Conservation (phyloP, 1,284 basidiomycete species). For the Apiotrichum akiyoshidainum region DNA sequence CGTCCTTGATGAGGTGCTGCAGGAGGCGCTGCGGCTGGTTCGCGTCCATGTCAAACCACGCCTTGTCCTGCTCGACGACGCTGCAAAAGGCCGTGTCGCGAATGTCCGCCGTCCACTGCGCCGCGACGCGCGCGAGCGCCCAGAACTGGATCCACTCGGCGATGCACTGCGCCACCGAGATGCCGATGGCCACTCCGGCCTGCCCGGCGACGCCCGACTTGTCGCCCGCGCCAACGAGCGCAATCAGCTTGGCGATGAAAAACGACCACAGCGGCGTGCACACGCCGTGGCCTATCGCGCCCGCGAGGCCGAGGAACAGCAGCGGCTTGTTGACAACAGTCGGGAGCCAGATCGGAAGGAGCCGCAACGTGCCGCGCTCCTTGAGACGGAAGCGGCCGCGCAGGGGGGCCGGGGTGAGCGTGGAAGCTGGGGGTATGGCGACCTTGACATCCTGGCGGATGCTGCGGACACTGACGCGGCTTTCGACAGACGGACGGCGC, state of each 20-base stretch:
- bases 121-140: slow-evolving; percentile 69
- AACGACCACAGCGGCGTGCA: slow-evolving; percentile 90
- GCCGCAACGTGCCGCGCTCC: not conserved
- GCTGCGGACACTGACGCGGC: too few relatives aligned
- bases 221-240: slow-evolving; percentile 70
- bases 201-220: slow-evolving; percentile 61
- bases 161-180: slow-evolving; percentile 72
- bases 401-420: not conserved
- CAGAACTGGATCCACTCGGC: slow-evolving; percentile 70
- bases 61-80: slow-evolving; percentile 77
- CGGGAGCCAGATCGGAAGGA: slow-evolving; percentile 52
- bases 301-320: slow-evolving; percentile 64
- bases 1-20: slow-evolving; percentile 81
- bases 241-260: slow-evolving; percentile 77
- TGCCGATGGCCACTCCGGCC: slow-evolving; percentile 57
- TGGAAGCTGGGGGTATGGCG: not conserved
- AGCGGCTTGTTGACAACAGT: slow-evolving; percentile 71
- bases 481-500: not conserved
- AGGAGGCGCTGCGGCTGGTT: slow-evolving; percentile 68
- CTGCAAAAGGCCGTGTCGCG: slow-evolving; percentile 61
- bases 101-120: slow-evolving; percentile 71
- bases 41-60: slow-evolving; percentile 76
- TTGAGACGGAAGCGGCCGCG: not conserved
- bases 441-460: too few relatives aligned
- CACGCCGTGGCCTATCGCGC: slow-evolving; percentile 68